Evolutionary conservation across 148 eudicot genomes (phyloP), one percentile per base, ranked within the genome.

Genomic region (Vaccinium corymbosum): DNA sequence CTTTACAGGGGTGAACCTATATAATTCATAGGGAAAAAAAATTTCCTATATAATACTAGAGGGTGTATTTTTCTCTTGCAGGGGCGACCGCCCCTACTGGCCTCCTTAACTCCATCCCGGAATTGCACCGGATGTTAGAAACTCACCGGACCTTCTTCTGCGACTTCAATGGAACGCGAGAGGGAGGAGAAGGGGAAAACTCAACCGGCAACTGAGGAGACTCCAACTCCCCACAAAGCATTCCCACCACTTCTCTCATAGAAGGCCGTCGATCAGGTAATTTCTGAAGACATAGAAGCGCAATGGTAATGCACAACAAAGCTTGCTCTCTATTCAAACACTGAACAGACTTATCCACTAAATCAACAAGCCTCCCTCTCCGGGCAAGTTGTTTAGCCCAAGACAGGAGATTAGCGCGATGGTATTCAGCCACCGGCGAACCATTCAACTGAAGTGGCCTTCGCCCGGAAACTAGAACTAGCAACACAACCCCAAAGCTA

Each of bases 301-400:
- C 97, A 49, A 97, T 90, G 0, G 87, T 86, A 56, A 93, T 90
- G 89, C 93, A 94, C 15, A 94, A 77, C 78, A 92, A 82, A 66
- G 98, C 98, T 85, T 95, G 91, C 62, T 93, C 94, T 56, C 57
- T 82, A 80, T 95, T 85, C 62, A 94, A 66, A 70, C 89, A 85
- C 81, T 88, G 87, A 49, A 95, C 42, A 35, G 83, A 88, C 79
- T 84, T 86, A 84, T 97, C 99, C 72, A 95, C 96, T 73, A 97
- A 80, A 85, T 95, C 99, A 38, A 94, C 92, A 87, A 97, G 95
- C 92, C 90, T 97, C 87, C 99, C 98, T 8, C 87, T 35, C n/a
- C 98, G 94, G 11, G 97, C 98, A 70, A 97, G 95, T 75, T 87
- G 92, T 4, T 97, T 94, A 0, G 95, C 94, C 98, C 99, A 97